Conservation (phyloP, 495 filamentous ascomycete genomes). For the Tuber microsphaerosporum region DNA sequence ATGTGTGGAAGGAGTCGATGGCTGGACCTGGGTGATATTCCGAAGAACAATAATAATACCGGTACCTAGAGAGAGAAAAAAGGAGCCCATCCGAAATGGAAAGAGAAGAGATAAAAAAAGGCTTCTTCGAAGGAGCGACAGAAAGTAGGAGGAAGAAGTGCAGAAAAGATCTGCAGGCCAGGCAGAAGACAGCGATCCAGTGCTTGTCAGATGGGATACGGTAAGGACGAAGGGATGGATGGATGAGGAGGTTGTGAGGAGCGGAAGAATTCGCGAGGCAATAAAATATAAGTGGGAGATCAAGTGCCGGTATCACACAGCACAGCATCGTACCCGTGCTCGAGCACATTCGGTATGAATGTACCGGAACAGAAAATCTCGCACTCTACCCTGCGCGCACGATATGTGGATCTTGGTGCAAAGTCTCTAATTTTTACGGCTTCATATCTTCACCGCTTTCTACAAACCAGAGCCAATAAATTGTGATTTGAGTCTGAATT, state of each 20-base stretch:
- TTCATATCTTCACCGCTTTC: too few relatives aligned
- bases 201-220: neutral
- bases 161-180: slow-evolving; percentile 9
- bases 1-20: neutral
- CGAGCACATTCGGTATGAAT: too few relatives aligned
- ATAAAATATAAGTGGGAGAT: neutral
- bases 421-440: too few relatives aligned
- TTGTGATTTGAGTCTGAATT: too few relatives aligned
- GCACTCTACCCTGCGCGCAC: too few relatives aligned
- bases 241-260: neutral
- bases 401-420: too few relatives aligned
- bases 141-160: slow-evolving; percentile 25
- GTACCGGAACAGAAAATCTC: too few relatives aligned
- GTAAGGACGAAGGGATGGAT: neutral
- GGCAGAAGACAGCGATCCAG: neutral
- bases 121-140: slow-evolving; percentile 34
- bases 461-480: too few relatives aligned
- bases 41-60: slow-evolving; percentile 19
- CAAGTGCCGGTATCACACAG: too few relatives aligned
- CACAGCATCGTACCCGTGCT: too few relatives aligned
- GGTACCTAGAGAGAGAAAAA: slow-evolving; percentile 1
- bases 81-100: slow-evolving; percentile 4
- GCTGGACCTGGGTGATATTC: neutral
- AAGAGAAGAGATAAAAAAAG: slow-evolving; percentile 18
- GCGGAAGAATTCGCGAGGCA: neutral